Percentiles rank a stretch among this genome's conserved stretches.
phyloP scores from a whole-genome alignment of 2,329 filamentous ascomycete genomes.

The Dothideomycetidae sp. region DNA sequence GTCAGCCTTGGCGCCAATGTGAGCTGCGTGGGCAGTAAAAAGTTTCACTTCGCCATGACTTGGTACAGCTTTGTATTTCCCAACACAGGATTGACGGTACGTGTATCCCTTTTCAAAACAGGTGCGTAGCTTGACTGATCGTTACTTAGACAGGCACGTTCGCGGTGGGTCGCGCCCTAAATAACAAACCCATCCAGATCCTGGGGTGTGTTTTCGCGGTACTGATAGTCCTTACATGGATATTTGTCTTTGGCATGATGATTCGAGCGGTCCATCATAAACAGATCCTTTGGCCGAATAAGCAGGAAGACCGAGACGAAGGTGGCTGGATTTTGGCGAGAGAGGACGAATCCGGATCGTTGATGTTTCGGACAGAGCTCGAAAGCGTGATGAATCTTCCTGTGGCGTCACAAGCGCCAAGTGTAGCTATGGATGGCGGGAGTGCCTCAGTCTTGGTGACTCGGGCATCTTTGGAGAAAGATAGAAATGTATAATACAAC shows the following conservation, averaged over 20 bases:
- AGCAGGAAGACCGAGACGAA: slow-evolving; percentile 50
- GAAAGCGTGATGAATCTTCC: slow-evolving; percentile 1
- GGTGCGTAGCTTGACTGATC: neutral
- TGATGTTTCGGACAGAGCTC: neutral
- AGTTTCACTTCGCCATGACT: slow-evolving; percentile 66
- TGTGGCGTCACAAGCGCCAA: neutral
- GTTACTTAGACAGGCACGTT: slow-evolving; percentile 47
- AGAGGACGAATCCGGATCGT: neutral
- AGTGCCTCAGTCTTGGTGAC: neutral
- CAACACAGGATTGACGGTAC: slow-evolving; percentile 42
- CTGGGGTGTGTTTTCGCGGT: slow-evolving; percentile 54
- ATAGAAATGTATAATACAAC: too few relatives aligned
- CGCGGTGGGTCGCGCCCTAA: slow-evolving; percentile 44
- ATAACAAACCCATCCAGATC: slow-evolving; percentile 42
- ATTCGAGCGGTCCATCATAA: slow-evolving; percentile 48
- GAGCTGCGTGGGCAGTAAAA: slow-evolving; percentile 46
- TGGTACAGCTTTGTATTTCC: slow-evolving; percentile 78
- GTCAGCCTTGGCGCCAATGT: slow-evolving; percentile 63
- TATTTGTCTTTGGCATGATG: slow-evolving; percentile 56
- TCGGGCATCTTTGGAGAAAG: neutral
- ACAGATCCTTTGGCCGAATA: slow-evolving; percentile 64
- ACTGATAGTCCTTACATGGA: slow-evolving; percentile 53
- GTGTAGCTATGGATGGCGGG: neutral
- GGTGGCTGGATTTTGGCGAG: slow-evolving; percentile 35
- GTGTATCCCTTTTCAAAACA: neutral